Conservation (phyloP, 2,329 filamentous ascomycete genomes). For the Penicillium sp. region DNA sequence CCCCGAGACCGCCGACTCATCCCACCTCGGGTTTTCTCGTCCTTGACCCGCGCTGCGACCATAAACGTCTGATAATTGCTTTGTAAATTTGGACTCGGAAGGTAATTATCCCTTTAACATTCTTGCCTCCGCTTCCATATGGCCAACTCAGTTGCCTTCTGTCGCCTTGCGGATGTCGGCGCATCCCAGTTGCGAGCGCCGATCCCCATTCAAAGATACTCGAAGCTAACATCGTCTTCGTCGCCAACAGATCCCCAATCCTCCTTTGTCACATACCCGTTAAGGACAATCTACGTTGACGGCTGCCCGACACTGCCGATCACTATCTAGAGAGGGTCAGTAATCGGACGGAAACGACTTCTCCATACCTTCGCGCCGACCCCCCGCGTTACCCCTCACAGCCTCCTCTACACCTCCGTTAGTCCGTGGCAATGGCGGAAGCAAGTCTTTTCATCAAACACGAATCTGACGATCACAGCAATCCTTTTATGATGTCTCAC, state of each 20-base stretch:
- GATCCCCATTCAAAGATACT: conserved; percentile 1
- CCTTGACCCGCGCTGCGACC: background rate
- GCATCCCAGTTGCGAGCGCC: conserved; percentile 13
- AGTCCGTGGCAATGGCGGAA: conserved; percentile 46
- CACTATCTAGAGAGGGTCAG: conserved; percentile 18
- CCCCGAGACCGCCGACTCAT: conserved; percentile 19
- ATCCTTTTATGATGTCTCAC: conserved; percentile 48
- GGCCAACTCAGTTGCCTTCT: conserved; percentile 12
- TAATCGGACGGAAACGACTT: conserved; percentile 10
- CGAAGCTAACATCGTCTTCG: conserved; percentile 8
- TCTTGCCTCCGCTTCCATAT: background rate
- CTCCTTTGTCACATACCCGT: conserved; percentile 1
- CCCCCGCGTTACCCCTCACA: conserved; percentile 8
- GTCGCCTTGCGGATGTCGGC: conserved; percentile 10
- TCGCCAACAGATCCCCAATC: conserved; percentile 4
- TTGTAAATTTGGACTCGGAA: background rate
- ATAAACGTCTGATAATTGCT: background rate
- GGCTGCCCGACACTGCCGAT: conserved; percentile 10
- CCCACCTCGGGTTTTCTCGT: conserved; percentile 5
- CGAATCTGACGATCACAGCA: conserved; percentile 61
- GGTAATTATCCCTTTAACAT: conserved; percentile 12
- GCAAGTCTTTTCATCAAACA: conserved; percentile 63
- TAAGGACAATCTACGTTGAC: conserved; percentile 9
- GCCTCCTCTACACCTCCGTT: conserved; percentile 1
- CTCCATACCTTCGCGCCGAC: conserved; percentile 8